phyloP scores from a whole-genome alignment of 805 yeast genomes.

The Ogataea saltuana region DNA sequence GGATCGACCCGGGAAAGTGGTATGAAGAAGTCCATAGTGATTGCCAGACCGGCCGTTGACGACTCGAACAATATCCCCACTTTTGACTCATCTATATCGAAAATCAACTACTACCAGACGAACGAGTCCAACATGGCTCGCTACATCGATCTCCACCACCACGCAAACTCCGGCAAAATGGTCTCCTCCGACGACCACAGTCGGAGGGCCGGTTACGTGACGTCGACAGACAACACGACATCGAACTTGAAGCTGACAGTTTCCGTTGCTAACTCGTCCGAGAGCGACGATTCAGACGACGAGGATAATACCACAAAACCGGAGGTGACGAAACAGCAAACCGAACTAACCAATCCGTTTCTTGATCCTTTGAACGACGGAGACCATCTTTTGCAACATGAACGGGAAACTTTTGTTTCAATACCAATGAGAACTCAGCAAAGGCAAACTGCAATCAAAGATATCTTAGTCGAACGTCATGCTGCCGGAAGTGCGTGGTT shows the following conservation, averaged over 20 bases:
- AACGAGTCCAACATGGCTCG: slow-evolving; percentile 14
- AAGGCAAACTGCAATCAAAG: slow-evolving; percentile 30
- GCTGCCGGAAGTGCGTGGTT: slow-evolving; percentile 29
- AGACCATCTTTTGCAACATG: background rate
- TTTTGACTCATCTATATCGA: slow-evolving; percentile 26
- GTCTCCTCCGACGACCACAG: too few relatives aligned
- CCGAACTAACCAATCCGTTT: slow-evolving; percentile 13
- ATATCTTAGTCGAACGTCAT: slow-evolving; percentile 14
- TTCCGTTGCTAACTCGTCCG: background rate
- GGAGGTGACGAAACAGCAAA: background rate
- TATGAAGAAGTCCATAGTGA: slow-evolving; percentile 19
- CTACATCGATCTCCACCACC: slow-evolving; percentile 16
- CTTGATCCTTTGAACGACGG: slow-evolving; percentile 13
- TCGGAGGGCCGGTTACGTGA: background rate
- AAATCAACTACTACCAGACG: slow-evolving; percentile 27
- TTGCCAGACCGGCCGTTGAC: slow-evolving; percentile 14
- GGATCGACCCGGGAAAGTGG: background rate
- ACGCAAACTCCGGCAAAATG: background rate
- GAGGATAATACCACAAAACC: slow-evolving; percentile 1
- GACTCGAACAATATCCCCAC: slow-evolving; percentile 10
- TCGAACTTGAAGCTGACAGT: background rate
- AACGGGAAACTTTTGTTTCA: slow-evolving; percentile 1
- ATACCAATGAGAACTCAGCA: slow-evolving; percentile 34
- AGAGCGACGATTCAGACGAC: slow-evolving; percentile 8
- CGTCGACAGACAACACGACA: slow-evolving; percentile 18